phyloP scores from a whole-genome alignment of 768 basidiomycete species.

The Nidularia sp. region DNA sequence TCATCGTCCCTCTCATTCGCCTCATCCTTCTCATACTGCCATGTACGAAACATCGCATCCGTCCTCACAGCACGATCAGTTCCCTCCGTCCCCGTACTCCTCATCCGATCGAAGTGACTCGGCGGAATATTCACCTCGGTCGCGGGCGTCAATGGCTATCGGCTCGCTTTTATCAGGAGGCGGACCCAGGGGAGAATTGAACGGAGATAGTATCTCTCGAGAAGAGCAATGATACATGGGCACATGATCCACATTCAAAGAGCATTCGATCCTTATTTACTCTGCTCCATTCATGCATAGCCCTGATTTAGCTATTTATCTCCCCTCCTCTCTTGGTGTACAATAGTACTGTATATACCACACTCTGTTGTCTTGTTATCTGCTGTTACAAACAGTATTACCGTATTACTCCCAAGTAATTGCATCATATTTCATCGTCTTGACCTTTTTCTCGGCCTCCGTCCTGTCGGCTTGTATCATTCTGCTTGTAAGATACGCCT shows the following conservation, averaged over 20 bases:
- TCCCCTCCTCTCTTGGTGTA: neutral
- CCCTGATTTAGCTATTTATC: neutral
- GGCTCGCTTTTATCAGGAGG: slow-evolving; percentile 62
- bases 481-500: neutral
- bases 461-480: neutral
- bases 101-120: slow-evolving; percentile 64
- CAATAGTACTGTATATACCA: neutral
- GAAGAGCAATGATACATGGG: slow-evolving; percentile 19
- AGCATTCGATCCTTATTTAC: neutral
- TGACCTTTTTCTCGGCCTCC: neutral
- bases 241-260: slow-evolving; percentile 1
- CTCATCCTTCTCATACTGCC: slow-evolving; percentile 37
- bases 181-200: slow-evolving; percentile 28
- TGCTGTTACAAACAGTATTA: too few relatives aligned
- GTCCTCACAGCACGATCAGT: slow-evolving; percentile 35
- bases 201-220: slow-evolving; percentile 23
- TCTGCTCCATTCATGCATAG: neutral
- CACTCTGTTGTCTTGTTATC: neutral
- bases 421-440: too few relatives aligned
- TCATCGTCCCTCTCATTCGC: slow-evolving; percentile 57
- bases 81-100: slow-evolving; percentile 73
- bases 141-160: slow-evolving; percentile 76
- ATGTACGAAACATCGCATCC: slow-evolving; percentile 36
- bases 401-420: too few relatives aligned
- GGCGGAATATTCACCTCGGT: slow-evolving; percentile 66